Conservation (phyloP, 1,139 yeast species). For the Suhomyces bokatorum region DNA sequence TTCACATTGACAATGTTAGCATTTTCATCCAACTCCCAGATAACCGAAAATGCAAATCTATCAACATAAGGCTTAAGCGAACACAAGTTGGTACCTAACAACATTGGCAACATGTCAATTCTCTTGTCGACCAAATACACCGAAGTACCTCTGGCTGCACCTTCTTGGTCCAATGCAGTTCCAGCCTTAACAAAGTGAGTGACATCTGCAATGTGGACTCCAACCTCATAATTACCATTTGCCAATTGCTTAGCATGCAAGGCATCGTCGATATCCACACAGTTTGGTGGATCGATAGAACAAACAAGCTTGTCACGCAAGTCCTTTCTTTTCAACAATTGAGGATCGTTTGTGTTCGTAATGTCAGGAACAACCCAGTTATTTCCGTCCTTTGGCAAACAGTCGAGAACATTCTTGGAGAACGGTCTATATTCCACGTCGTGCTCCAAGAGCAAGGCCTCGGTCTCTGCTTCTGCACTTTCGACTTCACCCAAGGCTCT, state of each 20-base stretch:
- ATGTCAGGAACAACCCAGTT: slow-evolving; percentile 85
- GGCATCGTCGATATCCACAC: slow-evolving; percentile 99
- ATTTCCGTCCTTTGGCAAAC: slow-evolving; percentile 91
- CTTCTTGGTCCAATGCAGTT: slow-evolving; percentile 91
- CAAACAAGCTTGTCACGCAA: slow-evolving; percentile 87
- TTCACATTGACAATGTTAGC: slow-evolving; percentile 84
- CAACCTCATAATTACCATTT: slow-evolving; percentile 94
- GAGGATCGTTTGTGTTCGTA: slow-evolving; percentile 57
- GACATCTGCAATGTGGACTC: slow-evolving; percentile 99
- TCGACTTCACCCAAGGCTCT: slow-evolving; percentile 88
- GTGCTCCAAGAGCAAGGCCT: slow-evolving; percentile 88
- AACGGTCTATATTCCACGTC: slow-evolving; percentile 97
- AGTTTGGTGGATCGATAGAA: slow-evolving; percentile 95
- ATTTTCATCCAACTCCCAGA: slow-evolving; percentile 90
- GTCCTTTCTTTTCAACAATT: slow-evolving; percentile 70
- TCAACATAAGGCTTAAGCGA: slow-evolving; percentile 95
- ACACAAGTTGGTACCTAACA: slow-evolving; percentile 93
- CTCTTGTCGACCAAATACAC: slow-evolving; percentile 98
- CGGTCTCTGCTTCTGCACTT: slow-evolving; percentile 93
- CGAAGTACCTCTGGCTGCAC: slow-evolving; percentile 96
- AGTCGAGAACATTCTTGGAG: slow-evolving; percentile 85
- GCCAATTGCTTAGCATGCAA: slow-evolving; percentile 82
- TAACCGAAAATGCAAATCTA: slow-evolving; percentile 90
- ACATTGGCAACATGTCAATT: slow-evolving; percentile 97
- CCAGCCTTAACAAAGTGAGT: slow-evolving; percentile 94